A percentile compares a stretch with the other conserved stretches of the same genome.
Conservation (phyloP, 2,329 filamentous ascomycete species). For the Alternaria sp. region DNA sequence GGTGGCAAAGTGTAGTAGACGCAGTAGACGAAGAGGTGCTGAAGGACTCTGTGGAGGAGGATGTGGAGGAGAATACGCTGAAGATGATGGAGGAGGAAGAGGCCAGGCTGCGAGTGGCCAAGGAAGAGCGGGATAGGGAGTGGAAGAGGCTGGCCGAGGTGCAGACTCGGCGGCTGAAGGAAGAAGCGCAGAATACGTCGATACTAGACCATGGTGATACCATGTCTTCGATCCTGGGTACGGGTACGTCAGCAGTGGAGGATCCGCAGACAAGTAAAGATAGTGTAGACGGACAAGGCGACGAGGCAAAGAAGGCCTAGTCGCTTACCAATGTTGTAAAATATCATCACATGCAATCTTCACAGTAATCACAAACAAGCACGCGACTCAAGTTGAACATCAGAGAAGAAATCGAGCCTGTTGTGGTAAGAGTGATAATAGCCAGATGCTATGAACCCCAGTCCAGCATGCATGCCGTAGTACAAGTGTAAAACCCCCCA, state of each 20-base stretch:
- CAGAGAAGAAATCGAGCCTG: constrained; percentile 20
- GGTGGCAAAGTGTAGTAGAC: background rate
- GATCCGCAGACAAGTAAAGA: background rate
- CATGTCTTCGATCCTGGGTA: background rate
- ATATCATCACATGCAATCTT: background rate
- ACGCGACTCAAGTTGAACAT: background rate
- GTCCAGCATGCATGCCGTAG: constrained; percentile 38
- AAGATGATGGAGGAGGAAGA: background rate
- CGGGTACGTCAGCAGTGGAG: constrained; percentile 4
- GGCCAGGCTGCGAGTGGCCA: background rate
- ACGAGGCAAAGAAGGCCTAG: background rate
- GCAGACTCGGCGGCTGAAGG: background rate
- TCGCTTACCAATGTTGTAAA: background rate
- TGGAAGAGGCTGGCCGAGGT: background rate
- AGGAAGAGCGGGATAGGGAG: constrained; percentile 1
- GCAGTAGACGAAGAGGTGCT: background rate
- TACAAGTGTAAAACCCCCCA: constrained; percentile 31
- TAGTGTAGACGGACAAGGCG: background rate
- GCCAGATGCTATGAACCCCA: constrained; percentile 40
- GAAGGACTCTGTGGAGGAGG: background rate
- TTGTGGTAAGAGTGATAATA: constrained; percentile 42
- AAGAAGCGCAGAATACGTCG: background rate
- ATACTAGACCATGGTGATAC: background rate
- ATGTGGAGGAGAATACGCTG: background rate
- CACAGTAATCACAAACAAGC: background rate